These are phyloP conservation scores for Lanmaoa rubissima DNA, from an alignment of 768 basidiomycete species.

Conservation along the genomic window DNA sequence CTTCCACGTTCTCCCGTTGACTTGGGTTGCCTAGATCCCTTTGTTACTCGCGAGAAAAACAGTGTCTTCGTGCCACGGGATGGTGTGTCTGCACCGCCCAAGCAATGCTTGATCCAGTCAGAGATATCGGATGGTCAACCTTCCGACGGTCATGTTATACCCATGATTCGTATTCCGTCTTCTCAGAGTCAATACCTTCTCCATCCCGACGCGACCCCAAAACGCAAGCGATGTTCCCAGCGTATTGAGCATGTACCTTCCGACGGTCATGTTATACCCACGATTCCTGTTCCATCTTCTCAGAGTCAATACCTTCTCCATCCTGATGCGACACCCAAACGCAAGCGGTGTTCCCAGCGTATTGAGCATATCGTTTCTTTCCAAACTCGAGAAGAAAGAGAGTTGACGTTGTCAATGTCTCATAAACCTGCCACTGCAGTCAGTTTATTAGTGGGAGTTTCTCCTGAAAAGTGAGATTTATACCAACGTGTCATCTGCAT, in stretches of 20 bases:
- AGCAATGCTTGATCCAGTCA: neutral
- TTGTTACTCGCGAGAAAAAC: neutral
- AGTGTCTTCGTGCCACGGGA: neutral
- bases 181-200: conserved; percentile 37
- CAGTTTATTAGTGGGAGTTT: neutral
- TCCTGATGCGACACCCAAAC: conserved; percentile 31
- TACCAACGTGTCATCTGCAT: neutral
- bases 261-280: neutral
- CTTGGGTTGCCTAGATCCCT: neutral
- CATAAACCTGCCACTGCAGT: neutral
- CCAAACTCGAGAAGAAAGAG: conserved; percentile 34
- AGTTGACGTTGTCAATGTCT: conserved; percentile 17
- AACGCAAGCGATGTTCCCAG: conserved; percentile 35
- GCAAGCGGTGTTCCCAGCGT: conserved; percentile 33
- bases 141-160: neutral
- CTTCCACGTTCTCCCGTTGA: neutral
- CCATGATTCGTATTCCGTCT: conserved; percentile 22
- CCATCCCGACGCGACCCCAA: conserved; percentile 30
- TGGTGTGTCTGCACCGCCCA: neutral
- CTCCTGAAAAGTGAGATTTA: conserved; percentile 18
- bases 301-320: conserved; percentile 35
- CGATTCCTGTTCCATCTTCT: conserved; percentile 27
- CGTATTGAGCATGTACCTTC: neutral
- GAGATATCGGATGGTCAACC: conserved; percentile 1
- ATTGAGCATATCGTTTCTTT: conserved; percentile 28